phyloP scores from a whole-genome alignment of 495 filamentous ascomycete genomes.

The Chaetomium cochliodes region DNA sequence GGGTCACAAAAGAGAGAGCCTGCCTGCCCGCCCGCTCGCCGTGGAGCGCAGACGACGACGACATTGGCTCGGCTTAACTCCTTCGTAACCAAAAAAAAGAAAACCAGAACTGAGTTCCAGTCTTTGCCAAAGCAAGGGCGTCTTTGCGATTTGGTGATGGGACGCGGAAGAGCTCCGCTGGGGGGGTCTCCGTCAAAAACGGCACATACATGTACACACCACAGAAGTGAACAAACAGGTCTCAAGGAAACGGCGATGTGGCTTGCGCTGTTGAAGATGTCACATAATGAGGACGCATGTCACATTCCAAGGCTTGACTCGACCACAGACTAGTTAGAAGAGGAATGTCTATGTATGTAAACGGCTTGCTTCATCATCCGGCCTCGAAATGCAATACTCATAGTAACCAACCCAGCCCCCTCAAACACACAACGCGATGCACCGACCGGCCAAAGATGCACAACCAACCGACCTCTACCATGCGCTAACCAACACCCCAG shows the following conservation, averaged over 20 bases:
- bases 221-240: background rate
- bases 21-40: too few species aligned
- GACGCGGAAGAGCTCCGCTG: too few species aligned
- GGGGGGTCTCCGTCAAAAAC: background rate
- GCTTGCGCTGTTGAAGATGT: background rate
- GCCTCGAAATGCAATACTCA: background rate
- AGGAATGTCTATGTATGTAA: too few species aligned
- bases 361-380: too few species aligned
- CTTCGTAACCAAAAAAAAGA: background rate
- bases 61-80: background rate
- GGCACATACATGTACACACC: background rate
- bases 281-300: too few species aligned
- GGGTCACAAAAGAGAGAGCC: too few species aligned
- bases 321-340: too few species aligned
- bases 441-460: background rate
- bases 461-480: background rate
- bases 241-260: background rate
- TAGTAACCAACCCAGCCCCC: background rate
- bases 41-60: background rate
- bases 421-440: background rate
- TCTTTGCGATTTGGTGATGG: background rate
- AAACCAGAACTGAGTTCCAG: background rate
- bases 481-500: background rate
- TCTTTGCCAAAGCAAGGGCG: background rate
- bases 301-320: too few species aligned